Evolutionary conservation across 148 eudicot genomes (phyloP), one percentile per base, ranked within the genome.

Genomic region (Chenopodium suecicum): DNA sequence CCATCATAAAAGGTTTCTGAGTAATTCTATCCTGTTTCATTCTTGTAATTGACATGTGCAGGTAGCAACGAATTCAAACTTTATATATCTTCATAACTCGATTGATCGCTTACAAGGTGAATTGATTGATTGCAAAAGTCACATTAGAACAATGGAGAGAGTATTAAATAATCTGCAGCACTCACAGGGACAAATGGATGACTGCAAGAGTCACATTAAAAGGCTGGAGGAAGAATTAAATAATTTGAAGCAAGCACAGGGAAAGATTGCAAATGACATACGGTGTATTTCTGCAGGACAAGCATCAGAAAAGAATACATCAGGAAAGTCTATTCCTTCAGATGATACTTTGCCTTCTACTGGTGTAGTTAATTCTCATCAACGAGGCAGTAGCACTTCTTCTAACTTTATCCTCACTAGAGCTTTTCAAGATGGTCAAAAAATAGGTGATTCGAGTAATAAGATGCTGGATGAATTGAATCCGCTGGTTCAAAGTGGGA

Each of bases 21-120:
- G 54, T 50, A 50, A 50, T 50, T 13, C 14, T 50, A 50, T 50
- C 3, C 14, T 50, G 14, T 50, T 11, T 22, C 13, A 37, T 37
- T 37, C 46, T 69, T 23, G 46, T 46, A 37, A 13, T 64, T 54
- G 67, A 11, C 6, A 23, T 52, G 37, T 72, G 78, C 70, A 85
- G 87, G 82, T 82, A 8, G 82, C 44, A 72, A 46, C 82, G 82
- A 31, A 85, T 82, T 85, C 76, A 74, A 25, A 84, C 78, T 46
- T 37, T 37, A 37, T 37, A 37, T 37, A 37, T 37, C 84, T 85
- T 11, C 82, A 82, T 82, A 65, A 37, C 46, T 62, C 48, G 20
- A 37, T 78, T 82, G 66, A 63, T 68, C 29, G 72, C 58, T 62
- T 85, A 78, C 77, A 82, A 79, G 60, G 80, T n/a, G 82, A 85